These are phyloP conservation scores for Mychonastes homosphaera DNA, from an alignment of 139 green algal species.

Conservation along the genomic window DNA sequence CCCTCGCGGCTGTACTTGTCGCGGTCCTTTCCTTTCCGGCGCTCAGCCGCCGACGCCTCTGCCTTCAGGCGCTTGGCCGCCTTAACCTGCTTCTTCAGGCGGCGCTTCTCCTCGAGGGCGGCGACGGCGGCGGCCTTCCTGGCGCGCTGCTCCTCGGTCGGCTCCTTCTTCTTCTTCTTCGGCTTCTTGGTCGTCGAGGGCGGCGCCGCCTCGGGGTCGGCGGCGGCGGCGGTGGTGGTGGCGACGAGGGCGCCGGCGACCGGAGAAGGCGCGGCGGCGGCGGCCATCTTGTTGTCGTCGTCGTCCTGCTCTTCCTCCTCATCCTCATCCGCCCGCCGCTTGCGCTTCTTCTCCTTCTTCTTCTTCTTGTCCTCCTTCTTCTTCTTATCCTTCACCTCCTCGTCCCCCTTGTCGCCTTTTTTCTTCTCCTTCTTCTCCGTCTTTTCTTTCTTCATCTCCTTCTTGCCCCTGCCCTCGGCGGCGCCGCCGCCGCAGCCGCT, in stretches of 20 bases:
- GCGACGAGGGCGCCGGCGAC: too few relatives aligned
- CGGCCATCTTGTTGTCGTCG: not conserved
- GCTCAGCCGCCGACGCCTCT: too few relatives aligned
- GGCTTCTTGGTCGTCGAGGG: not conserved
- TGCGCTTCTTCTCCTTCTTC: conserved; percentile 9
- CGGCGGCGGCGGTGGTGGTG: not conserved
- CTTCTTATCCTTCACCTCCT: too few relatives aligned
- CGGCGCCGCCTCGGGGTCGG: not conserved
- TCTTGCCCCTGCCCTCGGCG: too few relatives aligned
- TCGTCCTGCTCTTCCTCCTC: not conserved
- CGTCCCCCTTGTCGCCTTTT: too few relatives aligned
- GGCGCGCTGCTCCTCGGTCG: not conserved
- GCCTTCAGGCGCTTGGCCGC: not conserved
- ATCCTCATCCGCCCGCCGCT: conserved; percentile 8
- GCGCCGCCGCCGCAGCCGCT: too few relatives aligned
- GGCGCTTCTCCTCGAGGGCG: too few relatives aligned
- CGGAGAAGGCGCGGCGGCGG: too few relatives aligned
- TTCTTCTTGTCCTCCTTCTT: too few relatives aligned
- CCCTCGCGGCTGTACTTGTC: not conserved
- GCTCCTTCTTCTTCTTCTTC: not conserved
- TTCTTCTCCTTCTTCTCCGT: too few relatives aligned
- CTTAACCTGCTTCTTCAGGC: not conserved
- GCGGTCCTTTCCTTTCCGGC: not conserved
- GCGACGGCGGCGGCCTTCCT: too few relatives aligned
- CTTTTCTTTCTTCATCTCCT: too few relatives aligned